Conservation (phyloP, 2,329 filamentous ascomycete species). For the Xylaria sp. region DNA sequence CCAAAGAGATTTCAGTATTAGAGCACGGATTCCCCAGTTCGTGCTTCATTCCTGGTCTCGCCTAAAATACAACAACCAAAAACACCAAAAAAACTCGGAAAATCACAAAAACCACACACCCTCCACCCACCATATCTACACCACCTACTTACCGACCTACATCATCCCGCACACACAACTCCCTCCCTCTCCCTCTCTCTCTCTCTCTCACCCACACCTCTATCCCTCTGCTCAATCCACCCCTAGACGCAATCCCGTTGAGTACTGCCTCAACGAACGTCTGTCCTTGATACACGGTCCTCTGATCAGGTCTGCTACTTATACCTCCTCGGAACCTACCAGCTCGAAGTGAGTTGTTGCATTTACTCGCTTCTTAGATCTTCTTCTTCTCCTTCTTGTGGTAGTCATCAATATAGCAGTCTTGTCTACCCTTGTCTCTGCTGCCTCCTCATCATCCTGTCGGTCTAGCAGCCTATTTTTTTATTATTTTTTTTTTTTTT, state of each 20-base stretch:
- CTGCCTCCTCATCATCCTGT: constrained; percentile 39
- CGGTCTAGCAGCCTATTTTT: constrained; percentile 36
- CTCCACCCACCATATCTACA: constrained; percentile 38
- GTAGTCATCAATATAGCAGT: constrained; percentile 36
- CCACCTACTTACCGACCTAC: constrained; percentile 26
- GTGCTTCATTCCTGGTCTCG: constrained; percentile 71
- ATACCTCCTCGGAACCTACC: constrained; percentile 30
- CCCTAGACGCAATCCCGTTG: constrained; percentile 22
- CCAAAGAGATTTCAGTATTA: constrained; percentile 60
- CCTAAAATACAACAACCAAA: constrained; percentile 61
- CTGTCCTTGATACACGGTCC: constrained; percentile 27
- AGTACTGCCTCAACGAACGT: constrained; percentile 23
- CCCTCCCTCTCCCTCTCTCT: constrained; percentile 17
- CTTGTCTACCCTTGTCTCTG: constrained; percentile 40
- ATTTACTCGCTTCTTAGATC: constrained; percentile 34
- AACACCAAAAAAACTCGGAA: constrained; percentile 72
- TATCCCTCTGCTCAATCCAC: constrained; percentile 24
- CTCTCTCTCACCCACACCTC: constrained; percentile 15
- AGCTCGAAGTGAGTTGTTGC: constrained; percentile 39
- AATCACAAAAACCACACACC: constrained; percentile 57
- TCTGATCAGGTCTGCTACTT: constrained; percentile 36
- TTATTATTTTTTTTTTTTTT: constrained; percentile 30
- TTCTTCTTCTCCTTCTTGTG: constrained; percentile 37
- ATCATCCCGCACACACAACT: constrained; percentile 23
- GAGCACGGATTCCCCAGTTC: constrained; percentile 62